A percentile compares a stretch with the other conserved stretches of the same genome.
These are phyloP conservation scores for Grammothele lineata DNA, from an alignment of 768 basidiomycete species.

Conservation along the genomic window DNA sequence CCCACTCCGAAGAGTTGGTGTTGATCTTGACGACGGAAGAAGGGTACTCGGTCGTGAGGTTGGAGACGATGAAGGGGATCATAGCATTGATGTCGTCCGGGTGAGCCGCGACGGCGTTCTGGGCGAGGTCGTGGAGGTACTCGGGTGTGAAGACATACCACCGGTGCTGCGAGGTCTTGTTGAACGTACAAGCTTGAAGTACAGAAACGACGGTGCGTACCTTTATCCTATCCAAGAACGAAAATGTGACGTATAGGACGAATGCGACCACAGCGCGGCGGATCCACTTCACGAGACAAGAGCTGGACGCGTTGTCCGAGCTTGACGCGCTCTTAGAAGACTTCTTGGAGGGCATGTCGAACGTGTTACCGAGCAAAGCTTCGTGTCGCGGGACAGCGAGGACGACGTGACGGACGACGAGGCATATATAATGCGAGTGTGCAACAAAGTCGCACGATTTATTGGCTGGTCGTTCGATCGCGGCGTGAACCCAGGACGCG, in stretches of 20 bases:
- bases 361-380: too few relatives aligned
- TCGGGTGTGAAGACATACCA: slow-evolving; percentile 86
- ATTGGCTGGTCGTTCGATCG: too few relatives aligned
- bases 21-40: slow-evolving; percentile 50
- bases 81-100: slow-evolving; percentile 67
- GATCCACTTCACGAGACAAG: slow-evolving; percentile 34
- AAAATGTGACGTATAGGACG: slow-evolving; percentile 33
- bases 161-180: slow-evolving; percentile 47
- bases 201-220: slow-evolving; percentile 29
- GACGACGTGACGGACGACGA: too few relatives aligned
- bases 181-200: neutral
- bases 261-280: slow-evolving; percentile 24
- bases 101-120: slow-evolving; percentile 64
- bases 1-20: slow-evolving; percentile 73
- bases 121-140: slow-evolving; percentile 66
- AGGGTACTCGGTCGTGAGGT: slow-evolving; percentile 74
- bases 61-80: slow-evolving; percentile 75
- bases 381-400: too few relatives aligned
- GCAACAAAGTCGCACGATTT: too few relatives aligned
- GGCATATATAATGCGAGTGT: too few relatives aligned
- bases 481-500: too few relatives aligned
- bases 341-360: slow-evolving; percentile 12
- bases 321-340: slow-evolving; percentile 1
- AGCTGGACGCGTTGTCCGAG: too few relatives aligned
- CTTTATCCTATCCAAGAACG: slow-evolving; percentile 62